Evolutionary conservation across 805 yeast genomes (phyloP).

Genomic region (Yarrowia keelungensis): DNA sequence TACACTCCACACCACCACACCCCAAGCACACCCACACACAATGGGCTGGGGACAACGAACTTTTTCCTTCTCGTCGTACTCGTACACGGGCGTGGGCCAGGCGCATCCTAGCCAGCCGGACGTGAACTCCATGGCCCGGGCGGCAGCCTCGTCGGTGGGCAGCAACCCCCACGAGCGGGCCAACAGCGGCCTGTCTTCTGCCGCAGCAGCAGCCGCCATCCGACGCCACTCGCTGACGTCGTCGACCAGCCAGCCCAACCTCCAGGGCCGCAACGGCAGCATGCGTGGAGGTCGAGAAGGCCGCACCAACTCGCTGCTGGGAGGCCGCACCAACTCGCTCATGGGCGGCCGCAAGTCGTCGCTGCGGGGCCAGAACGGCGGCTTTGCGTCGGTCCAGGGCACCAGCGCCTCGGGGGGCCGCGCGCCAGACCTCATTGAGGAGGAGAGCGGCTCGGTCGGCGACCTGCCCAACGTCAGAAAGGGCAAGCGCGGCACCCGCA

Average conservation of each 20-base stretch:
- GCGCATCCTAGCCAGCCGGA: slow-evolving; percentile 44
- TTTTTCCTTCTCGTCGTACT: slow-evolving; percentile 38
- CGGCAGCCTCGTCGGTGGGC: slow-evolving; percentile 60
- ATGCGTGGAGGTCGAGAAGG: slow-evolving; percentile 11
- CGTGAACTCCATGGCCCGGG: slow-evolving; percentile 59
- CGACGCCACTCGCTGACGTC: slow-evolving; percentile 45
- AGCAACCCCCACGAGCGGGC: slow-evolving; percentile 40
- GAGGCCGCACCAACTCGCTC: slow-evolving; percentile 36
- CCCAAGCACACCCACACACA: background rate
- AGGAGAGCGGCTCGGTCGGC: slow-evolving; percentile 21
- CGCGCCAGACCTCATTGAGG: slow-evolving; percentile 17
- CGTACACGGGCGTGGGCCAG: slow-evolving; percentile 49
- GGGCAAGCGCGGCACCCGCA: slow-evolving; percentile 40
- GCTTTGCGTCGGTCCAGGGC: slow-evolving; percentile 34
- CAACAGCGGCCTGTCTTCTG: slow-evolving; percentile 44
- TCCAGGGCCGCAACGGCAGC: slow-evolving; percentile 25
- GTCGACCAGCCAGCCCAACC: slow-evolving; percentile 19
- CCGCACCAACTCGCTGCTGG: slow-evolving; percentile 19
- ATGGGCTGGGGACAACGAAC: slow-evolving; percentile 40
- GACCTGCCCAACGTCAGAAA: slow-evolving; percentile 30
- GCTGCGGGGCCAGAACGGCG: slow-evolving; percentile 36
- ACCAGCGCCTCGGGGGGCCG: slow-evolving; percentile 23
- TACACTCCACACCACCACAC: background rate
- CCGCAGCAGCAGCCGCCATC: slow-evolving; percentile 52
- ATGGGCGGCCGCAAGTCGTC: slow-evolving; percentile 34